Base-by-base conservation (phyloP, 2,329 filamentous ascomycete genomes). In the Calcarisporium arbuscula region DNA sequence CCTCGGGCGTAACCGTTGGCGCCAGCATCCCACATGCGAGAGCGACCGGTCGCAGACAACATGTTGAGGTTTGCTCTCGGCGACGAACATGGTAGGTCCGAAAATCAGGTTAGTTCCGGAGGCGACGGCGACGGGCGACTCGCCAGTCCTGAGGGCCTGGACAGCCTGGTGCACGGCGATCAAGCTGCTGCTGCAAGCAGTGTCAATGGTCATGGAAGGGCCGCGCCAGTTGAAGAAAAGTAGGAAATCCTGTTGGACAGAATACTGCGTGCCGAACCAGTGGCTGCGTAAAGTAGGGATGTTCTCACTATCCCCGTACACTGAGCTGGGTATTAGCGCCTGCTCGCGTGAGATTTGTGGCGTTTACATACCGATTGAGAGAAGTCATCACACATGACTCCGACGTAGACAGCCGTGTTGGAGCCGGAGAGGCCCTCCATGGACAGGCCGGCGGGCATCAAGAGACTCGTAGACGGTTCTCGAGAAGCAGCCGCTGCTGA, bases 1-100 rank as follows among this genome's bases (percentile, higher is more conserved):
- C 67, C 71, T 1, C 71, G 60, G 6, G 57, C 68, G 43, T 74
- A 74, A 2, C 69, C 71, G 42, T 72, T 54, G 0, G 66, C 72
- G 5, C 49, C 49, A 5, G 47, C 51, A 39, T 66, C 61, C 51
- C 58, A 68, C 50, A 61, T 62, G 7, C 48, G 50, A 30, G 47
- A 59, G 9, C 50, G 43, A 6, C 59, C 55, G 2, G 45, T 54
- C 1, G 58, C 50, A 5, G 59, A 62, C 7, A 68, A 43, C 52
- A 65, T 57, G n/a, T 19, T 21, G 10, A n/a, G 22, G 8, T 19
- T 31, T 31, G 29, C 17, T 19, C 15, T 31, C 29, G 15, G 16
- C 11, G 15, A 32, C 17, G 14, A n/a, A n/a, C n/a, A n/a, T n/a
- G n/a, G n/a, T n/a, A 15, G 39, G 41, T 3, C 27, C 30, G 4